phyloP scores from a whole-genome alignment of 495 filamentous ascomycete genomes.

The Penicillium crystallinum region DNA sequence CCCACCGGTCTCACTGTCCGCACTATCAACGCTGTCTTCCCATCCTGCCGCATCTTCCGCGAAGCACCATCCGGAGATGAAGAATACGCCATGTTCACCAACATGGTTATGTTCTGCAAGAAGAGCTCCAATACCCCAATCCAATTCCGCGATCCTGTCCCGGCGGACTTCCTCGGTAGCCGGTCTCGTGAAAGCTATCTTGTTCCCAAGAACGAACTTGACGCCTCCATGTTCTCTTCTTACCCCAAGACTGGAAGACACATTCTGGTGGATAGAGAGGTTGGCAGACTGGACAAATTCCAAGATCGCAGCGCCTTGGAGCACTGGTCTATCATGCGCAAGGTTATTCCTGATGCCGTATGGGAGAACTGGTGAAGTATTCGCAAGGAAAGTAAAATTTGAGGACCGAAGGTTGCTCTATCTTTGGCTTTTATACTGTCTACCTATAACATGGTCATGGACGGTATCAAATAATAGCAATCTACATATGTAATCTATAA shows the following conservation, averaged over 20 bases:
- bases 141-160: conserved; percentile 61
- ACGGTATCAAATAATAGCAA: background rate
- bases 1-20: conserved; percentile 64
- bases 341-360: conserved; percentile 66
- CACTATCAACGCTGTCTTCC: conserved; percentile 69
- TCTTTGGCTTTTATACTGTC: background rate
- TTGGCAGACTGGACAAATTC: conserved; percentile 57
- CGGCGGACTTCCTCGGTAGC: conserved; percentile 67
- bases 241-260: conserved; percentile 28
- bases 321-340: conserved; percentile 91
- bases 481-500: background rate
- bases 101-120: conserved; percentile 70
- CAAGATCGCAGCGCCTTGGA: conserved; percentile 69
- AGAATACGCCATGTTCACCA: conserved; percentile 68
- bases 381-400: background rate
- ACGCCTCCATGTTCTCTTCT: conserved; percentile 42
- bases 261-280: conserved; percentile 33
- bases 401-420: background rate
- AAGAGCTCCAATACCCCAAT: conserved; percentile 41
- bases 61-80: conserved; percentile 51
- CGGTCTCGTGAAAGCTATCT: conserved; percentile 62
- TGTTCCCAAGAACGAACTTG: conserved; percentile 68
- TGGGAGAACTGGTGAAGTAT: conserved; percentile 80
- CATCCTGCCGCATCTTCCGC: conserved; percentile 76
- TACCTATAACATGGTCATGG: background rate